A percentile compares a stretch with the other conserved stretches of the same genome.
Conservation (phyloP, 345 rosid species). For the Salix koriyanagi region DNA sequence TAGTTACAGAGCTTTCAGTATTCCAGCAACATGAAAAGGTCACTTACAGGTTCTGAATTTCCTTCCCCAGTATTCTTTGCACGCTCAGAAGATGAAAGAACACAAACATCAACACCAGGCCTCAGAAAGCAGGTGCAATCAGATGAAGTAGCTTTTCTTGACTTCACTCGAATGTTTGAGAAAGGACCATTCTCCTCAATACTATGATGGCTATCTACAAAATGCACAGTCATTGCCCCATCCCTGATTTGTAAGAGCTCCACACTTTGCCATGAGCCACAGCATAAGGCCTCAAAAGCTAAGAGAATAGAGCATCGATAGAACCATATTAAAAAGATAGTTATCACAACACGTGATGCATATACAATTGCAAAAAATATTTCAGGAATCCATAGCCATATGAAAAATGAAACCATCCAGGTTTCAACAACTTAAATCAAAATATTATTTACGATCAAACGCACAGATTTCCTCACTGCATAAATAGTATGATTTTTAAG, state of each 20-base stretch:
- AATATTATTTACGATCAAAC: neutral
- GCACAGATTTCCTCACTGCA: neutral
- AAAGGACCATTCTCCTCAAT: slow-evolving; percentile 41
- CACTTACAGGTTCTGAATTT: slow-evolving; percentile 40
- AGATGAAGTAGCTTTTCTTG: slow-evolving; percentile 51
- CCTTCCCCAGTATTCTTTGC: slow-evolving; percentile 27
- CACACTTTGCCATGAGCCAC: slow-evolving; percentile 62
- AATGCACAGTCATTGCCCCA: slow-evolving; percentile 46
- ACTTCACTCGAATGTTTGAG: slow-evolving; percentile 59
- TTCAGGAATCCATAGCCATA: neutral
- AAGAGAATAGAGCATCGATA: slow-evolving; percentile 4
- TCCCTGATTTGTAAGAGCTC: slow-evolving; percentile 44
- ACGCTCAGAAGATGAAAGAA: slow-evolving; percentile 32
- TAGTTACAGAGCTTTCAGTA: neutral
- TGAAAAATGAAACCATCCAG: neutral
- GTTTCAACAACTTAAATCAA: neutral
- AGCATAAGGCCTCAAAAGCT: slow-evolving; percentile 73
- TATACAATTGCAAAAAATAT: neutral
- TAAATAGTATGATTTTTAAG: neutral
- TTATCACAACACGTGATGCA: neutral
- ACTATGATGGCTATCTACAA: slow-evolving; percentile 27
- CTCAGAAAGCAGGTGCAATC: slow-evolving; percentile 78
- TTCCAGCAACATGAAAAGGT: neutral
- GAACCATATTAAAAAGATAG: neutral
- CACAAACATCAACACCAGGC: slow-evolving; percentile 71